These are phyloP conservation scores for Cryphonectria parasitica DNA, from an alignment of 2,329 filamentous ascomycete species.

Conservation along the genomic window DNA sequence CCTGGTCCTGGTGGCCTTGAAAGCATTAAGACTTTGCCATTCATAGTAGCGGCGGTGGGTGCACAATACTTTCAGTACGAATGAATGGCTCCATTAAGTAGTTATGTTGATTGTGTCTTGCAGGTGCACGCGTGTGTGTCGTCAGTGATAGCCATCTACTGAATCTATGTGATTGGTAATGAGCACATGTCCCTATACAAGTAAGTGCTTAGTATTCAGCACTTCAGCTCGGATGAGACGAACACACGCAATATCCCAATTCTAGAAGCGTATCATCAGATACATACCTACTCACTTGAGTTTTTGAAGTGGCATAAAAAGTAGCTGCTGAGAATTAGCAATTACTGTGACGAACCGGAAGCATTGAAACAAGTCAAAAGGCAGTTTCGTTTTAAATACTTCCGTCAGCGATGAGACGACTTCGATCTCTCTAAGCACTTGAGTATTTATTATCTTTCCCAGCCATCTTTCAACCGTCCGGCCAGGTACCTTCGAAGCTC, in stretches of 20 bases:
- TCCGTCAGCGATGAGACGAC: not conserved
- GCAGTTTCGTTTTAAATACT: not conserved
- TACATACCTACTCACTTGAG: too few relatives aligned
- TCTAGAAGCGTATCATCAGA: not conserved
- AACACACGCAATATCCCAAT: not conserved
- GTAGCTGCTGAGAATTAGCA: too few relatives aligned
- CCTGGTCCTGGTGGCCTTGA: not conserved
- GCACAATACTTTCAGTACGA: not conserved
- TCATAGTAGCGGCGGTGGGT: not conserved
- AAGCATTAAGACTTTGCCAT: not conserved
- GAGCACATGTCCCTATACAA: too few relatives aligned
- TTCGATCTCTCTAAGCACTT: not conserved
- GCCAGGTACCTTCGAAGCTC: not conserved
- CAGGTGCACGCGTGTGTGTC: too few relatives aligned
- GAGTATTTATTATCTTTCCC: not conserved
- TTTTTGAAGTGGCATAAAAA: not conserved
- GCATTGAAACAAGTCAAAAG: too few relatives aligned
- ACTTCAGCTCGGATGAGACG: not conserved
- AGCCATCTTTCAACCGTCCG: not conserved
- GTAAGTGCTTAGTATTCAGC: not conserved
- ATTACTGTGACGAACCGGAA: too few relatives aligned
- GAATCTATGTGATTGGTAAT: not conserved
- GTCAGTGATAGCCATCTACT: not conserved
- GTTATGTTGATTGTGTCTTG: too few relatives aligned
- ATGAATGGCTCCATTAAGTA: not conserved